Base-by-base conservation (phyloP, 768 basidiomycete genomes). In the Tylopilus intermedius region DNA sequence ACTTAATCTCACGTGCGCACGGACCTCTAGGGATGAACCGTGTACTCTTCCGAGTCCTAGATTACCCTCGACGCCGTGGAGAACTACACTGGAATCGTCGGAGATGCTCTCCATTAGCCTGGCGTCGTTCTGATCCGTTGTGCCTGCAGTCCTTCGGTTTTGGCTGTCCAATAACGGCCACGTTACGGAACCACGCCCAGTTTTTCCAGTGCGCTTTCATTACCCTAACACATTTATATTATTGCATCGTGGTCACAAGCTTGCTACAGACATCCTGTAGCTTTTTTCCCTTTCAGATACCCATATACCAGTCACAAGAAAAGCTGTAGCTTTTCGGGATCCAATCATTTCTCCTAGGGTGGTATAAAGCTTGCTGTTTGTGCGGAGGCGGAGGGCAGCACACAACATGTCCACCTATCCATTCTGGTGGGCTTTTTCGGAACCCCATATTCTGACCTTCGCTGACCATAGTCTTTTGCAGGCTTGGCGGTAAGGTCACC, bases 401-500 rank as follows among this genome's bases (percentile, higher is more conserved):
- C 53, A 47, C 45, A 53, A 46, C 38, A 67, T 71, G 63, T 30
- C 68, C 45, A 55, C 55, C 40, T 61, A 58, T 60, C 68, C 68
- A 22, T 71, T 71, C 47, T 70, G 68, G 68, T 67, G 58, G 59
- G 68, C 53, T 30, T 38, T 14, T 48, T 30, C 30, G 2, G 13
- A 21, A 42, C 42, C 11, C n/a, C 14, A 30, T 43, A 24, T 13
- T 1, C 7, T 13, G 27, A 7, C 22, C 13, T 39, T 45, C 42
- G 29, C 48, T 62, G 24, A 57, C 37, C 41, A 5, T n/a, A 1
- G 1, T 43, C 45, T 45, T 47, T 46, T 49, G 30, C 53, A 85
- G 83, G 83, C 76, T 85, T 49, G 83, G 83, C 75, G 83, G 83
- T 84, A 64, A 54, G 57, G 45, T 33, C 41, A 15, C n/a, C 18